Evolutionary conservation across 2,329 filamentous ascomycete genomes (phyloP).

Genomic region (Aspergillus terreus): DNA sequence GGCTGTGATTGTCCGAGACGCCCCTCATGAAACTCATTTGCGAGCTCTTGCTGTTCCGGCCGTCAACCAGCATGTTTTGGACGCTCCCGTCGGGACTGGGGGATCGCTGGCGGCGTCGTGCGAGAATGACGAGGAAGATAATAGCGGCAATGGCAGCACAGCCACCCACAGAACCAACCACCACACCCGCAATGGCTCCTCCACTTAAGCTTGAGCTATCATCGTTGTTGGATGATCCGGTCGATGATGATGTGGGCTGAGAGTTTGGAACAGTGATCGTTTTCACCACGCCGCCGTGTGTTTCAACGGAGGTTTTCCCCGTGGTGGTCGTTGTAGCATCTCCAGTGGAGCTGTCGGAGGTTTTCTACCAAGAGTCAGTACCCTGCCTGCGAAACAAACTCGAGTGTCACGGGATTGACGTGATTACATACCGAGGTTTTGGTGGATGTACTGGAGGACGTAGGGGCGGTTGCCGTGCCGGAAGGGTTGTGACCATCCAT

Average conservation of each 20-base stretch:
- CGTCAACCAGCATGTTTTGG: slow-evolving; percentile 27
- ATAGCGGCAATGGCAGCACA: slow-evolving; percentile 35
- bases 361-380: slow-evolving; percentile 5
- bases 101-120: slow-evolving; percentile 32
- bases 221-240: not conserved
- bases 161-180: slow-evolving; percentile 39
- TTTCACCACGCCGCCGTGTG: slow-evolving; percentile 23
- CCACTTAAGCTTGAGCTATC: slow-evolving; percentile 29
- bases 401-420: not conserved
- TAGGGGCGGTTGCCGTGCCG: slow-evolving; percentile 26
- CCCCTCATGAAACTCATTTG: slow-evolving; percentile 34
- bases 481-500: slow-evolving; percentile 31
- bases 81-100: slow-evolving; percentile 27
- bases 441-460: slow-evolving; percentile 18
- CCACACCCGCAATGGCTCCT: slow-evolving; percentile 44
- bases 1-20: slow-evolving; percentile 26
- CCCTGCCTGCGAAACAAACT: not conserved
- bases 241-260: slow-evolving; percentile 14
- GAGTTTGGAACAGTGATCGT: slow-evolving; percentile 24
- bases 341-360: slow-evolving; percentile 8
- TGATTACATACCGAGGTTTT: slow-evolving; percentile 23
- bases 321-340: slow-evolving; percentile 13
- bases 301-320: slow-evolving; percentile 13
- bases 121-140: slow-evolving; percentile 37
- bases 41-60: slow-evolving; percentile 31